Base-by-base conservation (phyloP, 179 eudicot species). In the Drosera spatulata region DNA sequence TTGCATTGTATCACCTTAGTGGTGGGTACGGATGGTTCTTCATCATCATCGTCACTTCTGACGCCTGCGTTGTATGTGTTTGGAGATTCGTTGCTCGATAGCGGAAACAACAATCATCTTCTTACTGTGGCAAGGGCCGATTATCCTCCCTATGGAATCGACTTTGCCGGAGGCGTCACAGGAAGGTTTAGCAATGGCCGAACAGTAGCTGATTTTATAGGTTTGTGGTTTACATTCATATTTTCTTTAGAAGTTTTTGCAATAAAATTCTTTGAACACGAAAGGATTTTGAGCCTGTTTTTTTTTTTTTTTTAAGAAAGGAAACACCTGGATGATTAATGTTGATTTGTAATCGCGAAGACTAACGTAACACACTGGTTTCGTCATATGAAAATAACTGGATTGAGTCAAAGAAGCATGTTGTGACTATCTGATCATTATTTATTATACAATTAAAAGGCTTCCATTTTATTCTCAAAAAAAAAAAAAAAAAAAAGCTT, bases 31-130 rank as follows among this genome's bases (percentile, higher is more conserved):
- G 1, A 22, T 22, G 33, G 33, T 22, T 22, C 33, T 22, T 22
- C 33, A 22, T 22, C 33, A 1, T 22, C 33, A 0, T 22, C 33
- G 1, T 22, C 33, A 15, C 71, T 73, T 2, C 66, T 59, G 6
- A 82, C 62, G 41, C 85, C 88, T 2, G 89, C 84, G 2, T 39
- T 84, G 22, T 84, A 78, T 13, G 77, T 84, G 3, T 76, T 84
- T n/a, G 85, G 89, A 6, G 89, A 84, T 60, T 80, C 89, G 11
- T 61, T 84, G 58, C 56, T 80, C 6, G 89, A 83, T 55, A 78
- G 67, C 50, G 89, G 85, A 2, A 80, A 80, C 47, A 83, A 83
- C 61, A 84, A 84, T 59, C 53, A 63, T 12, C 62, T 84, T 62
- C 82, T 81, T 42, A 84, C 85, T 3, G 9, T 81, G 33, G 82